Conservation (phyloP, 2,329 filamentous ascomycete species). For the Nemania sp. region DNA sequence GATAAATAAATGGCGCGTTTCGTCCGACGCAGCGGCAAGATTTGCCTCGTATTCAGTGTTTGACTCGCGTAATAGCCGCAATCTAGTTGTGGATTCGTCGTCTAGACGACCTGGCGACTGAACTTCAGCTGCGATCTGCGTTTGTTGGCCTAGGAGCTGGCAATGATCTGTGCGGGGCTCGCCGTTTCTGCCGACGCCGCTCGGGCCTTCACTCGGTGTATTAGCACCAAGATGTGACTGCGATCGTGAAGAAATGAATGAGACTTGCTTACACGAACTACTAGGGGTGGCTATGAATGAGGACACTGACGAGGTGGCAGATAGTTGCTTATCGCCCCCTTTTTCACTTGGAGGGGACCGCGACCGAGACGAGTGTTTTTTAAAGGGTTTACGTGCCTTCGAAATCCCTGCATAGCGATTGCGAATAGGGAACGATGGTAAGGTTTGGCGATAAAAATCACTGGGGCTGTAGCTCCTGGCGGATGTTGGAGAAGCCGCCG, state of each 20-base stretch:
- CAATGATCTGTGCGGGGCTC: background rate
- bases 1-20: background rate
- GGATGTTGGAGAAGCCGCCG: background rate
- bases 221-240: background rate
- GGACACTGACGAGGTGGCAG: background rate
- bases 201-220: background rate
- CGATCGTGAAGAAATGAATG: background rate
- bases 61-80: background rate
- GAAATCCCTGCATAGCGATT: background rate
- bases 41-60: constrained; percentile 14
- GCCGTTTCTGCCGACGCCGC: background rate
- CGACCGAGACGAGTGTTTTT: background rate
- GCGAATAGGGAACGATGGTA: background rate
- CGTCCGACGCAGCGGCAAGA: constrained; percentile 4
- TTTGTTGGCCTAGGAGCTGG: background rate
- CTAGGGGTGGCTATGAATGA: background rate
- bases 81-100: background rate
- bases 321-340: background rate
- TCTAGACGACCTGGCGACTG: background rate
- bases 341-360: background rate
- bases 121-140: background rate
- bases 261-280: background rate
- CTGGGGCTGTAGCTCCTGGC: background rate
- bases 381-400: background rate
- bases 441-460: background rate